Conservation (phyloP, 768 basidiomycete genomes). For the Cytidiella melzeri region DNA sequence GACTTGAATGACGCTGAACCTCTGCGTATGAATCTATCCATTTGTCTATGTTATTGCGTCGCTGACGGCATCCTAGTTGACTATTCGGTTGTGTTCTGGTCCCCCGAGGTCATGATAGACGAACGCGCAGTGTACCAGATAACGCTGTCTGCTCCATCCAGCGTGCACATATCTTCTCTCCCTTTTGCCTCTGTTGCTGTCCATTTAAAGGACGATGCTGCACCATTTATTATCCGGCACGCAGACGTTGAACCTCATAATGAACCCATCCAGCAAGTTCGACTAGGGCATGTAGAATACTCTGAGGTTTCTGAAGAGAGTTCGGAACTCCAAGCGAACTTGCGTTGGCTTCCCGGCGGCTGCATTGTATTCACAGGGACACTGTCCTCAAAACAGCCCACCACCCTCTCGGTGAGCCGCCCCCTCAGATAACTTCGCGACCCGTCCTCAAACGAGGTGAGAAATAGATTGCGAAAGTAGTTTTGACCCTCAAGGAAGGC, state of each 20-base stretch:
- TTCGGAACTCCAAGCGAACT: constrained; percentile 29
- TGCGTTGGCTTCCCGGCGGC: constrained; percentile 55
- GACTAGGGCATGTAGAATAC: constrained; percentile 35
- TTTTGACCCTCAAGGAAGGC: constrained; percentile 50
- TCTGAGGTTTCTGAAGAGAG: constrained; percentile 8
- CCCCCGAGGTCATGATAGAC: constrained; percentile 50
- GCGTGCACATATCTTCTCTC: constrained; percentile 46
- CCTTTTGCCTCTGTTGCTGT: constrained; percentile 58
- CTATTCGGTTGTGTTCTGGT: constrained; percentile 67
- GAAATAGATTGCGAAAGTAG: constrained; percentile 35
- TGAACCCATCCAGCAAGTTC: constrained; percentile 34
- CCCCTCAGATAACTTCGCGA: background rate
- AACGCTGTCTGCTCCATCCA: constrained; percentile 45
- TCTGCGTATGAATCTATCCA: constrained; percentile 44
- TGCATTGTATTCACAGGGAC: constrained; percentile 57
- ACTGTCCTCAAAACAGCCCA: constrained; percentile 44
- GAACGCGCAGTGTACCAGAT: constrained; percentile 73
- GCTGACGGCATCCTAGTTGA: constrained; percentile 43
- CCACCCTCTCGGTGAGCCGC: constrained; percentile 46
- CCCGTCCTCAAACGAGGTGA: background rate
- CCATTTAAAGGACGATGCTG: constrained; percentile 44
- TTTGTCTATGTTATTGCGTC: constrained; percentile 6
- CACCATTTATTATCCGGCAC: constrained; percentile 50
- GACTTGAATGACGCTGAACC: constrained; percentile 59
- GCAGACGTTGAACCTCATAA: constrained; percentile 5